These are phyloP conservation scores for Spinacia oleracea DNA, from an alignment of 179 eudicot genomes.

Conservation along the genomic window DNA sequence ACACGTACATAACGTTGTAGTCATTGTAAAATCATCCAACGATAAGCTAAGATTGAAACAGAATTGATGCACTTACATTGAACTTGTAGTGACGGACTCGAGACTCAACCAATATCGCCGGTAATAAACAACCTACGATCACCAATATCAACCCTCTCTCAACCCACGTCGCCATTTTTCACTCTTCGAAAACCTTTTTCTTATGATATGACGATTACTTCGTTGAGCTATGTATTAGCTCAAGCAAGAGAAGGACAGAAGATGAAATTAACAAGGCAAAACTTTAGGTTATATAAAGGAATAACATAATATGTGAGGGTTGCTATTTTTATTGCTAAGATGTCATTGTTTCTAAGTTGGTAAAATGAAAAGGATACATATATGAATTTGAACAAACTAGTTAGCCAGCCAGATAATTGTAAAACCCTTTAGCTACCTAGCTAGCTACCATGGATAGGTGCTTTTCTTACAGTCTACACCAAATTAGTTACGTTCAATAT, in stretches of 20 bases:
- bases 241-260: neutral
- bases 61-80: constrained; percentile 10
- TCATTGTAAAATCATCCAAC: too few species aligned
- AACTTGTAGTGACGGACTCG: constrained; percentile 30
- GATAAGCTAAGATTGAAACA: too few species aligned
- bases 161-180: neutral
- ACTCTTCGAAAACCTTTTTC: neutral
- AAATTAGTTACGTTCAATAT: constrained; percentile 4
- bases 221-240: neutral
- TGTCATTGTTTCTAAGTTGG: constrained; percentile 14
- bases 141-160: constrained; percentile 5
- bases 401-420: neutral
- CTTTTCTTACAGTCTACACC: constrained; percentile 14
- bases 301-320: neutral
- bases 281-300: neutral
- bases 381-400: neutral
- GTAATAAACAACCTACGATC: constrained; percentile 2
- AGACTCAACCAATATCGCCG: neutral
- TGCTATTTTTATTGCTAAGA: neutral
- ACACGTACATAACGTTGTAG: neutral
- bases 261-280: neutral
- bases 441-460: neutral
- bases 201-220: neutral
- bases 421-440: neutral
- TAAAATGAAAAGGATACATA: neutral